Evolutionary conservation across 495 filamentous ascomycete species (phyloP).

Genomic region (Tuber borchii): DNA sequence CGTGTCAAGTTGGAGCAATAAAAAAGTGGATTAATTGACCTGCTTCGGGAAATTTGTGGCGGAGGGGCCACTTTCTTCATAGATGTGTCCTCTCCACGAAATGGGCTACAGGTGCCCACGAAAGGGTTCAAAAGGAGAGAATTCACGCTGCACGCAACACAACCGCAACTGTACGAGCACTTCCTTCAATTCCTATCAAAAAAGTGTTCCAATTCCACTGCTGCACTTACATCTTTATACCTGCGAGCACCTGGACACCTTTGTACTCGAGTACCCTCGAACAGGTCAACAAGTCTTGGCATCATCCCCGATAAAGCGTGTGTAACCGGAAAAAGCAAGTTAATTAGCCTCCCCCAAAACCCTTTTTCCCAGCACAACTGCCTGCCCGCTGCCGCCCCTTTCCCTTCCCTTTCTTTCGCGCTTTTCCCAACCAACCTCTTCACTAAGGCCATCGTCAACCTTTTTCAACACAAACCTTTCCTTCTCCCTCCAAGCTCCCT

Average conservation of each 20-base stretch:
- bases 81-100: background rate
- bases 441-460: slow-evolving; percentile 15
- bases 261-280: background rate
- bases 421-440: slow-evolving; percentile 37
- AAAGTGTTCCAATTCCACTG: background rate
- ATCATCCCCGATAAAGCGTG: slow-evolving; percentile 29
- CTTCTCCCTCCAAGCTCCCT: background rate
- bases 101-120: background rate
- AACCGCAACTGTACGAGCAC: background rate
- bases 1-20: background rate
- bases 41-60: background rate
- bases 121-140: background rate
- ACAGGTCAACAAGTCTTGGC: slow-evolving; percentile 18
- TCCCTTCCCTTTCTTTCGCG: slow-evolving; percentile 31
- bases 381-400: slow-evolving; percentile 24
- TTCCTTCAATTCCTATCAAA: background rate
- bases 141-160: background rate
- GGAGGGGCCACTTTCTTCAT: background rate
- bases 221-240: background rate
- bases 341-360: slow-evolving; percentile 30
- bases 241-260: too few species aligned
- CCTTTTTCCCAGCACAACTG: slow-evolving; percentile 11
- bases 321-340: slow-evolving; percentile 35
- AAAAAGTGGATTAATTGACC: background rate
- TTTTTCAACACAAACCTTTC: background rate